Conservation (phyloP, 306 rosid genomes). For the Glycine latifolia region DNA sequence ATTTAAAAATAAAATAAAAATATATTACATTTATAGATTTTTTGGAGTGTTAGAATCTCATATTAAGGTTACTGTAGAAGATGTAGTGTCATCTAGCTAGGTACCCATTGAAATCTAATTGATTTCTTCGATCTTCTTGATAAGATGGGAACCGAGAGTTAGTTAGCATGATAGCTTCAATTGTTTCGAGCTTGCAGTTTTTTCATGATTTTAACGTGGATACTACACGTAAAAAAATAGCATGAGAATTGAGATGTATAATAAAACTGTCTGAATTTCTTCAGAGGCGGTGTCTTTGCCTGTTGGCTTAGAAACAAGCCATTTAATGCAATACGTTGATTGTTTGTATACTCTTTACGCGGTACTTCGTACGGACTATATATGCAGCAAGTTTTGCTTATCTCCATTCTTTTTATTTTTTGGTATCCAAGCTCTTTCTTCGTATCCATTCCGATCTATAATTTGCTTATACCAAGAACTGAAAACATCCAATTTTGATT, state of each 20-base stretch:
- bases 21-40: too few species aligned
- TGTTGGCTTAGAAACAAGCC: slow-evolving; percentile 25
- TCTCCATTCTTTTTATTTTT: neutral
- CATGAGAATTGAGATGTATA: slow-evolving; percentile 5
- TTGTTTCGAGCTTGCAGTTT: neutral
- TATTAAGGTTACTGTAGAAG: too few species aligned
- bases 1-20: too few species aligned
- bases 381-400: neutral
- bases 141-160: neutral
- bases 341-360: neutral
- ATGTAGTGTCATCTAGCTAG: too few species aligned
- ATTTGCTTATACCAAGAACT: neutral
- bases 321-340: slow-evolving; percentile 36
- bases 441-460: too few species aligned
- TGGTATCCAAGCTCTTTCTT: neutral
- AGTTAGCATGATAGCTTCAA: neutral
- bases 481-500: neutral
- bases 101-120: neutral
- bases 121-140: neutral
- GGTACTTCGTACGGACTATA: neutral
- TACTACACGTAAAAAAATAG: neutral
- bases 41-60: too few species aligned
- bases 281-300: neutral
- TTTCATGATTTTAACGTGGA: neutral
- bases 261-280: neutral